Conservation (phyloP, 2,329 filamentous ascomycete species). For the Diplodia sapinea region DNA sequence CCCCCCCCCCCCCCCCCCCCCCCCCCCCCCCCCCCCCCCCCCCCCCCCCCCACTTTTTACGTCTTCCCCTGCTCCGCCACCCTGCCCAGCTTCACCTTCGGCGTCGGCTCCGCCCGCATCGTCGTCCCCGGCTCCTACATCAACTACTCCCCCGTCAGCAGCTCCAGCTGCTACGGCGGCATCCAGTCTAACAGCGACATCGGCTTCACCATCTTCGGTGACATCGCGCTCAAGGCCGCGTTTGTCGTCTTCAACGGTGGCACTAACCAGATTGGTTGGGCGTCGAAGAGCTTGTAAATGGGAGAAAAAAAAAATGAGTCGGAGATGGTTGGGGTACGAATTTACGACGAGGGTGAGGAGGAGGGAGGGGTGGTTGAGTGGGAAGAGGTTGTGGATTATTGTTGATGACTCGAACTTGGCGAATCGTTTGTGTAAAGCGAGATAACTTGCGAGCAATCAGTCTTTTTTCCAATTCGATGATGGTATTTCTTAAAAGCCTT, state of each 20-base stretch:
- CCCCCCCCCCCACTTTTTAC: too few species aligned
- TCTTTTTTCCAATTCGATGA: too few species aligned
- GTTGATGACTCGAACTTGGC: too few species aligned
- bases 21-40: too few species aligned
- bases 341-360: too few species aligned
- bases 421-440: too few species aligned
- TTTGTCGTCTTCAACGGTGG: conserved; percentile 56
- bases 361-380: too few species aligned
- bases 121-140: conserved; percentile 61
- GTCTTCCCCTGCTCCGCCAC: conserved; percentile 58
- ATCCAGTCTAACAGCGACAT: conserved; percentile 69
- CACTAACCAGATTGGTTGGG: conserved; percentile 20
- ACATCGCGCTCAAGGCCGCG: conserved; percentile 78
- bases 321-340: background rate
- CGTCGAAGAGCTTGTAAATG: conserved; percentile 12
- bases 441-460: too few species aligned
- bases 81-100: conserved; percentile 61
- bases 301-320: too few species aligned
- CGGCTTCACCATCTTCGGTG: conserved; percentile 73
- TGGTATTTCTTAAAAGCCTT: too few species aligned
- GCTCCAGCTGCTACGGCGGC: conserved; percentile 71
- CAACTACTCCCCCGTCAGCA: conserved; percentile 57
- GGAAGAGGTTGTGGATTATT: too few species aligned
- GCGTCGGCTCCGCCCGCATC: conserved; percentile 57
- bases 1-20: too few species aligned